These are phyloP conservation scores for Cryptosporidium parvum DNA, from an alignment of 169 alveolate genomes.

Conservation along the genomic window DNA sequence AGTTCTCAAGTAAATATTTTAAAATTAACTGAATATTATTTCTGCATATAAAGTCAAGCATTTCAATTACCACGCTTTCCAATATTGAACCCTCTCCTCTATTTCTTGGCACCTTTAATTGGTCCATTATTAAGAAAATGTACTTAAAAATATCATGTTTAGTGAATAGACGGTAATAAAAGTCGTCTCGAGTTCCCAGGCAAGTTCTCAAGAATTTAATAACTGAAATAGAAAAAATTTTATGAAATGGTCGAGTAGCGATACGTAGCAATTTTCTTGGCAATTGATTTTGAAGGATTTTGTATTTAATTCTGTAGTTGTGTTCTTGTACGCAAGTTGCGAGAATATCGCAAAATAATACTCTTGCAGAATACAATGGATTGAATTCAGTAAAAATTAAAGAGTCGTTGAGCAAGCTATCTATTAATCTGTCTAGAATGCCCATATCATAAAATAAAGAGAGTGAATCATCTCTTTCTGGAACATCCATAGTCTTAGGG, in stretches of 20 bases:
- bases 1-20: constrained; percentile 44
- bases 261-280: constrained; percentile 79
- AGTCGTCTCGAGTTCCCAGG: constrained; percentile 74
- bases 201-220: constrained; percentile 82
- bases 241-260: constrained; percentile 80
- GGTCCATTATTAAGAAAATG: constrained; percentile 15
- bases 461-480: constrained; percentile 85
- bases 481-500: constrained; percentile 84
- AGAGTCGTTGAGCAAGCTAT: constrained; percentile 66
- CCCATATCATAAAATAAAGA: constrained; percentile 84
- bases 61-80: constrained; percentile 67
- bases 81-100: constrained; percentile 72
- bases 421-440: constrained; percentile 79
- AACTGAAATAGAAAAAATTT: constrained; percentile 81
- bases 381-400: background rate
- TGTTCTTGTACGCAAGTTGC: constrained; percentile 84
- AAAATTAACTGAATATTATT: constrained; percentile 48
- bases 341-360: constrained; percentile 81
- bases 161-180: constrained; percentile 66
- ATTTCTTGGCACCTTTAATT: constrained; percentile 37
- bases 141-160: constrained; percentile 62
- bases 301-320: constrained; percentile 82
- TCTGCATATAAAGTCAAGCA: constrained; percentile 69
- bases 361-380: constrained; percentile 77
- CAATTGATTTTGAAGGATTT: constrained; percentile 82